A percentile compares a stretch with the other conserved stretches of the same genome.
These are phyloP conservation scores for Leccinum broughii DNA, from an alignment of 768 basidiomycete species.

Conservation along the genomic window DNA sequence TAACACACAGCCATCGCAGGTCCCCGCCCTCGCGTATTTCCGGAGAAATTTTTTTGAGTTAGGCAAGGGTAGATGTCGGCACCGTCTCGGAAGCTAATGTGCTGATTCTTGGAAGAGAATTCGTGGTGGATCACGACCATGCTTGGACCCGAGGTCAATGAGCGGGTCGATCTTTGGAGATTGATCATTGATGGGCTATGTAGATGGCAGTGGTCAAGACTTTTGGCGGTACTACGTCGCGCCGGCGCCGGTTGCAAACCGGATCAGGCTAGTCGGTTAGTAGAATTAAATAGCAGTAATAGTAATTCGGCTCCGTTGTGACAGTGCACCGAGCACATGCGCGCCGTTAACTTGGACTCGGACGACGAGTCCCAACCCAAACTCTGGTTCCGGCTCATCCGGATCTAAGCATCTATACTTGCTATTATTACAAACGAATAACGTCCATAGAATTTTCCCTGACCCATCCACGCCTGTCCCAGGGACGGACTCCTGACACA, in stretches of 20 bases:
- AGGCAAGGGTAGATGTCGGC: constrained; percentile 18
- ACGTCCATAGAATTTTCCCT: constrained; percentile 25
- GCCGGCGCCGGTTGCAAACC: background rate
- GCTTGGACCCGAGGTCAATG: background rate
- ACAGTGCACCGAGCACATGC: background rate
- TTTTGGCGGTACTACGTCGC: no score
- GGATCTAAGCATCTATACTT: constrained; percentile 13
- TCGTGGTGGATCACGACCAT: background rate
- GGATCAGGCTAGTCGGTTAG: background rate
- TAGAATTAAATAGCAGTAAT: background rate
- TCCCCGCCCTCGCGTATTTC: constrained; percentile 41
- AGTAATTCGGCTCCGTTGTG: constrained; percentile 26
- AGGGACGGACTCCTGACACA: constrained; percentile 20
- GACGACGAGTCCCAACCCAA: constrained; percentile 1
- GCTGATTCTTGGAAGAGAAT: constrained; percentile 8
- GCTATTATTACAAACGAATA: constrained; percentile 21
- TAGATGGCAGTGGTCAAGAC: background rate
- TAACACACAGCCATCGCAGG: constrained; percentile 40
- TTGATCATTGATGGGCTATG: background rate
- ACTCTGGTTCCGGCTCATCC: constrained; percentile 17
- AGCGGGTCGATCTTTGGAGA: background rate
- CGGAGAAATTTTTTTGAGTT: constrained; percentile 35
- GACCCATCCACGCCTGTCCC: constrained; percentile 22
- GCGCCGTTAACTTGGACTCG: background rate
- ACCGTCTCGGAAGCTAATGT: constrained; percentile 8